These are phyloP conservation scores for Ambrosiella xylebori DNA, from an alignment of 2,329 filamentous ascomycete genomes.

Conservation along the genomic window DNA sequence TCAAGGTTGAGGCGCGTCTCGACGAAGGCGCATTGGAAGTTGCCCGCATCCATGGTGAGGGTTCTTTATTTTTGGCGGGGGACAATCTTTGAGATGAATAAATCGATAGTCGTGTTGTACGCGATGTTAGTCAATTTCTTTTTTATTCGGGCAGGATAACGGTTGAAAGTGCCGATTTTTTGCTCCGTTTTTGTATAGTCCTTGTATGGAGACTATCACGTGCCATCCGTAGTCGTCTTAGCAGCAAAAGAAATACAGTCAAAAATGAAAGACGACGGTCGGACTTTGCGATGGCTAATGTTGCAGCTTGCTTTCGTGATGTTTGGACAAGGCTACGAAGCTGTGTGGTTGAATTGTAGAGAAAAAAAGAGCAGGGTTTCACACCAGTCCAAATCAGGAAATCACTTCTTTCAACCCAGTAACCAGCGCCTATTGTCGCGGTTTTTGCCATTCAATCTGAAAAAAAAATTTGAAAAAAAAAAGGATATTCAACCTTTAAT, in stretches of 20 bases:
- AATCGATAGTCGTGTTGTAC: too few relatives aligned
- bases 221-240: neutral
- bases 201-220: neutral
- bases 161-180: too few relatives aligned
- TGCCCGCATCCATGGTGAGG: slow-evolving; percentile 45
- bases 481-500: neutral
- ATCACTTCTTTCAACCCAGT: slow-evolving; percentile 11
- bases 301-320: slow-evolving; percentile 5
- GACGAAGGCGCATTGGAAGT: slow-evolving; percentile 57
- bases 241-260: neutral
- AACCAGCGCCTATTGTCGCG: neutral
- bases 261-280: slow-evolving; percentile 2
- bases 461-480: neutral
- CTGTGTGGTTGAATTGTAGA: neutral
- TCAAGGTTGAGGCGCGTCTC: slow-evolving; percentile 76
- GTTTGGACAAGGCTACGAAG: slow-evolving; percentile 10
- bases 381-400: slow-evolving; percentile 15
- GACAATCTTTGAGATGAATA: too few relatives aligned
- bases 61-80: too few relatives aligned
- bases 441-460: neutral
- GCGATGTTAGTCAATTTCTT: too few relatives aligned
- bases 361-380: slow-evolving; percentile 9
- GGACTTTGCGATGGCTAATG: neutral
- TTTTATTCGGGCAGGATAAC: slow-evolving; percentile 17
- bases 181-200: neutral